A percentile compares a stretch with the other conserved stretches of the same genome.
Conservation (phyloP, 208 protist genomes). For the Trichomonas gallinae region DNA sequence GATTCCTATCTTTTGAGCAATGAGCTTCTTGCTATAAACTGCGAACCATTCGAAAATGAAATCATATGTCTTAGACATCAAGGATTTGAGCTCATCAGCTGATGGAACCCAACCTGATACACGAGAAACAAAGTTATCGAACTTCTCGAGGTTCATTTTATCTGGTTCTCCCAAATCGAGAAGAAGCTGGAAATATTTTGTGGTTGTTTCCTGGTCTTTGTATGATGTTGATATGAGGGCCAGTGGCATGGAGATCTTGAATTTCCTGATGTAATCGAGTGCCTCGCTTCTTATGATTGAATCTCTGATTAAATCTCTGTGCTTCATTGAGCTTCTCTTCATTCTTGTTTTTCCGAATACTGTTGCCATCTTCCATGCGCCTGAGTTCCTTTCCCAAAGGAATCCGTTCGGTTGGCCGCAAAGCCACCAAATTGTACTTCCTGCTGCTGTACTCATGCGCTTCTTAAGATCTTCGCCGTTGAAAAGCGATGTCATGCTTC, state of each 20-base stretch:
- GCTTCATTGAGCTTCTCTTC: neutral
- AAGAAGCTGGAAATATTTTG: neutral
- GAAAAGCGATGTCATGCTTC: neutral
- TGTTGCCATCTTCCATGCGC: neutral
- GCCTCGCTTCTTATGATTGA: neutral
- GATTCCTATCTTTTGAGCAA: neutral
- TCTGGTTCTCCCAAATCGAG: neutral
- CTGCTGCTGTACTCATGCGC: neutral
- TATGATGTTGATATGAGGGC: neutral
- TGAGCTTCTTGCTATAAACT: neutral
- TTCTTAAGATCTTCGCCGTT: neutral
- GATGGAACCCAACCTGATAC: neutral
- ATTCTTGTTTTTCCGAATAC: neutral
- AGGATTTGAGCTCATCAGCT: neutral
- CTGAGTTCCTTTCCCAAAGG: neutral
- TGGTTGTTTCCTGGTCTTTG: neutral
- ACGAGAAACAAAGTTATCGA: neutral
- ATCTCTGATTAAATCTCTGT: neutral
- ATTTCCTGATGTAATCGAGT: neutral
- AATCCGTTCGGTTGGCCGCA: neutral
- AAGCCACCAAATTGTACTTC: neutral
- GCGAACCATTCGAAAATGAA: neutral
- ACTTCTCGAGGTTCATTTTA: neutral
- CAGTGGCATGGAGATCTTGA: neutral
- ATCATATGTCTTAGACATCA: neutral